phyloP scores from a whole-genome alignment of 768 basidiomycete genomes.

The Pleurotus citrinopileatus region DNA sequence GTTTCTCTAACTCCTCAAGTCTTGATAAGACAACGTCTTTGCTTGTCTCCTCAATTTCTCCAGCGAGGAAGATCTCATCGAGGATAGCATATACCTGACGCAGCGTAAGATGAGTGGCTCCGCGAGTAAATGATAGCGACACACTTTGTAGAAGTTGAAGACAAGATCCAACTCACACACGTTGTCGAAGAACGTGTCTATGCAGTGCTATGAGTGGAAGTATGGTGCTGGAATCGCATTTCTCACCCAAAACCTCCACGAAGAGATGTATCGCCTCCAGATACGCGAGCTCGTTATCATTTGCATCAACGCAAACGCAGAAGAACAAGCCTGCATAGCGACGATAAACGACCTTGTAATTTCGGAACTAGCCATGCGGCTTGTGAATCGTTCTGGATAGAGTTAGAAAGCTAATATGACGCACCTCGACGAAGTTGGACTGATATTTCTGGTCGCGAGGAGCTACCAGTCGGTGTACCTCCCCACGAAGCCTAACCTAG shows the following conservation, averaged over 20 bases:
- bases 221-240: background rate
- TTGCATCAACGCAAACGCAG: conserved; percentile 95
- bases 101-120: background rate
- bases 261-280: conserved; percentile 98
- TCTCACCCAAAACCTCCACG: conserved; percentile 92
- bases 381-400: conserved; percentile 6
- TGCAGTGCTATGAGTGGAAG: conserved; percentile 7
- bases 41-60: conserved; percentile 97
- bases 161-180: conserved; percentile 98
- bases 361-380: conserved; percentile 72
- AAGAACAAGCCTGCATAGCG: conserved; percentile 98
- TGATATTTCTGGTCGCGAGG: conserved; percentile 99
- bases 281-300: conserved; percentile 97
- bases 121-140: conserved; percentile 9
- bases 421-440: conserved; percentile 97
- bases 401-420: conserved; percentile 19
- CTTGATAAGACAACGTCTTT: conserved; percentile 93
- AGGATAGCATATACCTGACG: conserved; percentile 92
- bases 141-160: conserved; percentile 97
- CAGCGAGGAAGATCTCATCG: conserved; percentile 97
- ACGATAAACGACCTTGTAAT: conserved; percentile 96
- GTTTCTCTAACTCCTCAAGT: conserved; percentile 89
- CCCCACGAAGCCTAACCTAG: conserved; percentile 90
- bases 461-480: conserved; percentile 94
- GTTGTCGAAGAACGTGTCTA: conserved; percentile 98